Percentiles rank a stretch among this genome's conserved stretches.
Conservation (phyloP, 192 early-diverging fungal genomes). For the Lobosporangium transversale region DNA sequence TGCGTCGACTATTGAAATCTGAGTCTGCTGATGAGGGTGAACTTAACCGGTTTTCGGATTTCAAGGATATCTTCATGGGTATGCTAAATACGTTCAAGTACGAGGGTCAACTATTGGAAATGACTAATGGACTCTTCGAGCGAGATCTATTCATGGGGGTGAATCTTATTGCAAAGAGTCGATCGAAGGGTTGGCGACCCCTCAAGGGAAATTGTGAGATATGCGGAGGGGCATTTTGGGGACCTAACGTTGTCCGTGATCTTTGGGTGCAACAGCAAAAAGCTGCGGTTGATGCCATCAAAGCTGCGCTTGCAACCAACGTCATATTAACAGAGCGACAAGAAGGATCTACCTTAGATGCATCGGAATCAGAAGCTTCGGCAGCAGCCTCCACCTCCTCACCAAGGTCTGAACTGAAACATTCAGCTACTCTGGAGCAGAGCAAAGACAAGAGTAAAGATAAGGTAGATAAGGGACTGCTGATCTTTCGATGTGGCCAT, state of each 20-base stretch:
- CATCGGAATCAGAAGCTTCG: too few relatives aligned
- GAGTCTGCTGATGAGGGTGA: constrained; percentile 46
- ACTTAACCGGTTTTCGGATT: constrained; percentile 60
- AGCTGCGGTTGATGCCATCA: constrained; percentile 51
- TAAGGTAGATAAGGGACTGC: constrained; percentile 42
- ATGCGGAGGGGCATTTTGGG: constrained; percentile 62
- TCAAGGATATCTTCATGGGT: constrained; percentile 66
- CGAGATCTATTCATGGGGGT: constrained; percentile 64
- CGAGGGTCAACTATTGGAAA: constrained; percentile 66
- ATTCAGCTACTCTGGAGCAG: too few relatives aligned
- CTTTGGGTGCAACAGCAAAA: constrained; percentile 54
- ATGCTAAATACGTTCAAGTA: constrained; percentile 75
- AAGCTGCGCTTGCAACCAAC: constrained; percentile 37
- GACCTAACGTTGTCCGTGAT: constrained; percentile 56
- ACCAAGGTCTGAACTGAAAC: neutral
- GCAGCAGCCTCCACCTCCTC: neutral
- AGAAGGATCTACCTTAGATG: too few relatives aligned
- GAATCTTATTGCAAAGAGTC: constrained; percentile 60
- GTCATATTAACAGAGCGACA: too few relatives aligned
- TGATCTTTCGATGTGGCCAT: constrained; percentile 65
- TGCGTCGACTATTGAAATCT: constrained; percentile 64
- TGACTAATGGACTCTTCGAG: constrained; percentile 72
- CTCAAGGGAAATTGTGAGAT: constrained; percentile 62
- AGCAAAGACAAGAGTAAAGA: constrained; percentile 7
- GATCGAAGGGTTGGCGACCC: constrained; percentile 66